Percentiles rank a stretch among this genome's conserved stretches.
phyloP scores from a whole-genome alignment of 1,139 yeast genomes.

The Saccharomycopsis crataegensis region DNA sequence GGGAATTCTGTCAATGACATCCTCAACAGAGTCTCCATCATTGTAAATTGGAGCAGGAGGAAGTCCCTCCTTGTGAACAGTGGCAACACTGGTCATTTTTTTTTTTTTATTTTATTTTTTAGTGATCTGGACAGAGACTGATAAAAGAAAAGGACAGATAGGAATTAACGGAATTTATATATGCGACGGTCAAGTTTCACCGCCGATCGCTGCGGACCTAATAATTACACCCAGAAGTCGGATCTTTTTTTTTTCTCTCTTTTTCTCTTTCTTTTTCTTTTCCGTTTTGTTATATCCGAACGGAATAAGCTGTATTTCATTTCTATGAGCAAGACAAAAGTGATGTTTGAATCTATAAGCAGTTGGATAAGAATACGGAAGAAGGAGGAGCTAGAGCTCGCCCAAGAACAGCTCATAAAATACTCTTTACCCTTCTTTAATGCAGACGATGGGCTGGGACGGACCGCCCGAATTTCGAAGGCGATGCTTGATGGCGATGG shows the following conservation, averaged over 20 bases:
- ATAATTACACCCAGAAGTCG: no score
- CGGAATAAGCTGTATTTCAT: no score
- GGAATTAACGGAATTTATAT: no score
- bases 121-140: background rate
- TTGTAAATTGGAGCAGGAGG: conserved; percentile 8
- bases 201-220: no score
- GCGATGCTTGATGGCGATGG: conserved; percentile 2
- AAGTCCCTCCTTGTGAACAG: background rate
- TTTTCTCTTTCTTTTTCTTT: no score
- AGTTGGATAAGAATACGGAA: conserved; percentile 6
- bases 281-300: no score
- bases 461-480: background rate
- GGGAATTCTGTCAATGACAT: background rate
- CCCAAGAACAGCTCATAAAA: conserved; percentile 7
- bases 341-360: background rate
- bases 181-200: no score
- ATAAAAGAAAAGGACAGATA: no score
- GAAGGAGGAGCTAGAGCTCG: conserved; percentile 3
- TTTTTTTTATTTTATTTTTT: background rate
- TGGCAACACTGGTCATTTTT: background rate
- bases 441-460: background rate
- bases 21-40: conserved; percentile 7
- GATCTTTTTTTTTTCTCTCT: no score
- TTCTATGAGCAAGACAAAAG: no score
- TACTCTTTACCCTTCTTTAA: conserved; percentile 6